These are phyloP conservation scores for Acanthamoeba royreba DNA, from an alignment of 208 protist species.

Conservation along the genomic window DNA sequence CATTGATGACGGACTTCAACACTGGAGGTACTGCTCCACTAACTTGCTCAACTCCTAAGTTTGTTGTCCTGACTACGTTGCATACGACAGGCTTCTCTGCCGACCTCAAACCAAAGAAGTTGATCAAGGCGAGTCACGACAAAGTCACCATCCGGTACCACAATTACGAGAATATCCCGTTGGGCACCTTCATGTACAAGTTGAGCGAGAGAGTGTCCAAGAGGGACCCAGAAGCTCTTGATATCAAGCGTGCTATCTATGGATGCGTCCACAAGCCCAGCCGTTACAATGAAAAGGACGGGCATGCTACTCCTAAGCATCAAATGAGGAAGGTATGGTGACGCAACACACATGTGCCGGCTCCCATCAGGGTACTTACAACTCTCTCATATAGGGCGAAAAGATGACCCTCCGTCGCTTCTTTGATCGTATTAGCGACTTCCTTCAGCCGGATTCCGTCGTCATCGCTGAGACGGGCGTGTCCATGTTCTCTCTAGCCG, in stretches of 20 bases:
- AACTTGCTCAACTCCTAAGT: no score
- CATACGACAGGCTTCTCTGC: neutral
- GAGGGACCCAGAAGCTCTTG: neutral
- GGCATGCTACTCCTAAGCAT: neutral
- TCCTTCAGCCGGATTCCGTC: slow-evolving; percentile 17
- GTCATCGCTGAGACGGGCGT: slow-evolving; percentile 42
- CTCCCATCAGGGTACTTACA: no score
- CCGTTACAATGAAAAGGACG: neutral
- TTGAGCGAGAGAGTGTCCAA: neutral
- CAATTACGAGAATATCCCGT: slow-evolving; percentile 3
- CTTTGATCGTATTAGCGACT: neutral
- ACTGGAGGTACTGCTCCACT: no score
- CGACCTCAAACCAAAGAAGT: neutral
- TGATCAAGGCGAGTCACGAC: neutral
- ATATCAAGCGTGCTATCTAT: neutral
- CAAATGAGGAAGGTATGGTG: neutral
- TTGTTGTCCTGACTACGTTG: no score
- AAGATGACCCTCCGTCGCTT: neutral
- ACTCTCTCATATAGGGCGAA: neutral
- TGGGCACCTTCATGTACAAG: neutral
- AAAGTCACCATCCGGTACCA: slow-evolving; percentile 23
- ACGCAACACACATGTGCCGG: no score
- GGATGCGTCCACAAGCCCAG: neutral
- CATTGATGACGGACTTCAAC: slow-evolving; percentile 46
- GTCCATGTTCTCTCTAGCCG: slow-evolving; percentile 8